Evolutionary conservation across 805 yeast species (phyloP).

Genomic region (Candida nanaspora): DNA sequence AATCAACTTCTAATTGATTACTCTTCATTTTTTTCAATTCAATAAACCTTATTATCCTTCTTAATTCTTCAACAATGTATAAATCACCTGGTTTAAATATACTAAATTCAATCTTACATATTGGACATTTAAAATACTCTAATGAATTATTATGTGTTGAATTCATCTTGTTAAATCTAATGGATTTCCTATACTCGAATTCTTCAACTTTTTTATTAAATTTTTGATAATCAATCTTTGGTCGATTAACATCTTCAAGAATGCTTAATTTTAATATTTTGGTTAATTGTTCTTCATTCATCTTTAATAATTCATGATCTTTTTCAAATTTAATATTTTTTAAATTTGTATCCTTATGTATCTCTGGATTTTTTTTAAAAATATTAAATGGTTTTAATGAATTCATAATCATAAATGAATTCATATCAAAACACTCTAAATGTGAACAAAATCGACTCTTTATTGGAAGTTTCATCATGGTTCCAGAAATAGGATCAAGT

Average conservation of each 20-base stretch:
- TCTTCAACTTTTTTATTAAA: constrained; percentile 7
- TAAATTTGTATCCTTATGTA: background rate
- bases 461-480: constrained; percentile 21
- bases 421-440: constrained; percentile 27
- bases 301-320: too few relatives aligned
- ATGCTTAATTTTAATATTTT: constrained; percentile 16
- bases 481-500: constrained; percentile 26
- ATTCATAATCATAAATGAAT: constrained; percentile 22
- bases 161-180: constrained; percentile 12
- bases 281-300: background rate
- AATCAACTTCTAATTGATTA: constrained; percentile 18
- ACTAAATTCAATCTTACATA: constrained; percentile 27
- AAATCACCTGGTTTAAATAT: constrained; percentile 24
- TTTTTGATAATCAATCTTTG: constrained; percentile 7
- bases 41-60: constrained; percentile 16
- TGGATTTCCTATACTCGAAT: constrained; percentile 15
- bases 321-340: background rate
- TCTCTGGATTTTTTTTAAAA: background rate
- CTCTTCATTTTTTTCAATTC: constrained; percentile 7
- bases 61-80: constrained; percentile 24
- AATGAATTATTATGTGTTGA: constrained; percentile 17
- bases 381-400: constrained; percentile 20
- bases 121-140: constrained; percentile 26
- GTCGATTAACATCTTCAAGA: constrained; percentile 19
- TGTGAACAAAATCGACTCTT: constrained; percentile 26